These are phyloP conservation scores for Moelleriella libera DNA, from an alignment of 2,329 filamentous ascomycete genomes.

Conservation along the genomic window DNA sequence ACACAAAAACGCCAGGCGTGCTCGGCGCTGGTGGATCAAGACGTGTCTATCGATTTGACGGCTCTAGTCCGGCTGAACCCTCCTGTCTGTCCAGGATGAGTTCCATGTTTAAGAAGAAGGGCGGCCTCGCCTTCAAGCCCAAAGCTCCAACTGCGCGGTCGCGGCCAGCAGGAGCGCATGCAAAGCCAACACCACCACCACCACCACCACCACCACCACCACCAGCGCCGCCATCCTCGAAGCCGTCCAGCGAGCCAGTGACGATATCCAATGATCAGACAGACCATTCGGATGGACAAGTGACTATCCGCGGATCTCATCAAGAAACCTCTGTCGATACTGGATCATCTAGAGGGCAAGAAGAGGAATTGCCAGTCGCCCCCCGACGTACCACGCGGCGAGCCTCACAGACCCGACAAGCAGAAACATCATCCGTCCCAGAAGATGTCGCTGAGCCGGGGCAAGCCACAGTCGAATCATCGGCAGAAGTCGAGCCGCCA, in stretches of 20 bases:
- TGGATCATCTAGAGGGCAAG: not conserved
- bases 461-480: not conserved
- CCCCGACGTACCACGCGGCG: conserved; percentile 1
- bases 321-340: not conserved
- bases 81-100: conserved; percentile 34
- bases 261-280: not conserved
- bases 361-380: not conserved
- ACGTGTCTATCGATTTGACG: not conserved
- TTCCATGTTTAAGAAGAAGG: conserved; percentile 55
- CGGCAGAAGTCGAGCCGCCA: not conserved
- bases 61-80: not conserved
- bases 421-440: not conserved
- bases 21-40: not conserved
- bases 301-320: not conserved
- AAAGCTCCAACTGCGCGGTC: conserved; percentile 44
- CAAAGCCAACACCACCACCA: conserved; percentile 2
- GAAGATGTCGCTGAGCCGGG: not conserved
- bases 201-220: not conserved
- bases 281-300: not conserved
- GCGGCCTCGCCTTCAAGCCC: conserved; percentile 51
- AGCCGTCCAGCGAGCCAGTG: not conserved
- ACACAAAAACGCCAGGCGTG: not conserved
- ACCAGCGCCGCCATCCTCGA: not conserved
- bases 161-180: conserved; percentile 3
- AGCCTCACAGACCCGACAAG: conserved; percentile 2